Conservation (phyloP, 75 land plant species). For the Pseudotsuga menziesii region DNA sequence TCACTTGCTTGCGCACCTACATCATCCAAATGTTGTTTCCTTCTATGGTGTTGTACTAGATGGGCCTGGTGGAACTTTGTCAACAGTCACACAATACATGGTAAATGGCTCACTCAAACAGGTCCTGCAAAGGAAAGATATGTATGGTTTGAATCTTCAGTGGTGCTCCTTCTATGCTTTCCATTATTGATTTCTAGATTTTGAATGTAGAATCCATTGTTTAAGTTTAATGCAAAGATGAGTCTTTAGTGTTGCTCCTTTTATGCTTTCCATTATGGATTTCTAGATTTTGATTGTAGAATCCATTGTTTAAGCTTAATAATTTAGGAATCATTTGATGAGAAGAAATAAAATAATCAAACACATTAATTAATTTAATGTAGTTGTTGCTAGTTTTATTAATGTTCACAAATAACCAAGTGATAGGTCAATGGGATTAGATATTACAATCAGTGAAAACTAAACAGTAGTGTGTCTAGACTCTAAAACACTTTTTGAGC, state of each 20-base stretch:
- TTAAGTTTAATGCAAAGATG: no score
- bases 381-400: no score
- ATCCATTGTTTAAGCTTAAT: no score
- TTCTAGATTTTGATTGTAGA: no score
- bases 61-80: conserved; percentile 90
- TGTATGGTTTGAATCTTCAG: conserved; percentile 28
- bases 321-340: not conserved
- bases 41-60: conserved; percentile 97
- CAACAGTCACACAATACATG: conserved; percentile 95
- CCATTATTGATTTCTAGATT: not conserved
- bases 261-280: no score
- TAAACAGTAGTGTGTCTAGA: no score
- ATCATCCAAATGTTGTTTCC: conserved; percentile 96
- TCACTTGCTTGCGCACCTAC: conserved; percentile 67
- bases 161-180: not conserved
- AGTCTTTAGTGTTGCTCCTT: no score
- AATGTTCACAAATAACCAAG: not conserved
- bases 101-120: conserved; percentile 88
- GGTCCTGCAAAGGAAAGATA: conserved; percentile 78
- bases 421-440: no score
- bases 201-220: not conserved
- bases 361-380: no score
- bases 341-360: not conserved
- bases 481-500: no score
- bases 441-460: no score